These are phyloP conservation scores for Saturnispora gosingensis DNA, from an alignment of 805 yeast species.

Conservation along the genomic window DNA sequence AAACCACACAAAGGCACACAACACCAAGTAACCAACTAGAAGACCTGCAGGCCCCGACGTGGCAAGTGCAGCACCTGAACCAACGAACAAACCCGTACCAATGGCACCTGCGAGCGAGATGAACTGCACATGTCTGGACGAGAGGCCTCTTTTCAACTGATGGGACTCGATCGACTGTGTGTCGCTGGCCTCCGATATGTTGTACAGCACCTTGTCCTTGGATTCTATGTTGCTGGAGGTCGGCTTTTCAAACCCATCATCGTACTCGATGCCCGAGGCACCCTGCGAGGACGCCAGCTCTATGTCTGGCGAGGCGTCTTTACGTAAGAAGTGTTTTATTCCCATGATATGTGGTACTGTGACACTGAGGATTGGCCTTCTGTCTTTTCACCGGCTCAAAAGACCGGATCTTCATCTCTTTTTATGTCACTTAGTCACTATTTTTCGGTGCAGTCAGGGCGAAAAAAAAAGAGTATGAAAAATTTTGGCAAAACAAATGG, in stretches of 20 bases:
- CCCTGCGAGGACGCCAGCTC: background rate
- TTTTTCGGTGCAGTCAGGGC: background rate
- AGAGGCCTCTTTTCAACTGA: slow-evolving; percentile 30
- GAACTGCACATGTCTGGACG: slow-evolving; percentile 48
- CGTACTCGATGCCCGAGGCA: background rate
- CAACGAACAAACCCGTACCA: slow-evolving; percentile 54
- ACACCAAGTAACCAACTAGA: slow-evolving; percentile 50
- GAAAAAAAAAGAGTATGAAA: background rate
- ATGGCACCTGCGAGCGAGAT: slow-evolving; percentile 65
- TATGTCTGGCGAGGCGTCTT: too few relatives aligned
- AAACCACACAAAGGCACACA: slow-evolving; percentile 56
- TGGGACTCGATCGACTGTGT: background rate
- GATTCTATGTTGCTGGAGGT: background rate
- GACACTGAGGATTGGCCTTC: background rate
- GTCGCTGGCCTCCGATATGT: background rate
- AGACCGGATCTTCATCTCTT: background rate
- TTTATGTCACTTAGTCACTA: background rate
- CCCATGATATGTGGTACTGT: background rate
- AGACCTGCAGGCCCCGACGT: slow-evolving; percentile 33
- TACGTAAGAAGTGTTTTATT: background rate
- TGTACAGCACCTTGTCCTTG: background rate
- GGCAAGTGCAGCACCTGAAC: slow-evolving; percentile 36
- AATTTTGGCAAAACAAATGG: background rate
- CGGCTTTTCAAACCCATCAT: background rate
- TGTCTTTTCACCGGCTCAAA: background rate